These are phyloP conservation scores for Curvularia sp. DNA, from an alignment of 2,329 filamentous ascomycete genomes.

Conservation along the genomic window DNA sequence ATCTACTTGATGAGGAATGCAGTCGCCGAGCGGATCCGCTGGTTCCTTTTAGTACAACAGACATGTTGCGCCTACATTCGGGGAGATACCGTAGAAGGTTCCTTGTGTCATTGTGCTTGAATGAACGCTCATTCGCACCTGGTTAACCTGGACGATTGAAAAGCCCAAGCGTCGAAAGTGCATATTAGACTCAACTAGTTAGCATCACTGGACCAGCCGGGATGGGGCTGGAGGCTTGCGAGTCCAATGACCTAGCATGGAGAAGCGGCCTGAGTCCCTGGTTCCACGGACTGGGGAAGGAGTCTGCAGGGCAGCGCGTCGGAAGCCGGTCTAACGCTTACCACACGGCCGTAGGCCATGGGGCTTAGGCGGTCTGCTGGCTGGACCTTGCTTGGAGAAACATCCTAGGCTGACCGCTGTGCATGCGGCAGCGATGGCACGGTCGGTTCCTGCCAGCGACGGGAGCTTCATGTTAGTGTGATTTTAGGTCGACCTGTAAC, in stretches of 20 bases:
- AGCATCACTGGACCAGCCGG: conserved; percentile 34
- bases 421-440: conserved; percentile 38
- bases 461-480: conserved; percentile 31
- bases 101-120: conserved; percentile 48
- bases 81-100: conserved; percentile 36
- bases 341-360: conserved; percentile 36
- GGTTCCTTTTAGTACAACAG: conserved; percentile 39
- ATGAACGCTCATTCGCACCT: conserved; percentile 41
- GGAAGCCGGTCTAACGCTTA: conserved; percentile 38
- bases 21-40: conserved; percentile 38
- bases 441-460: conserved; percentile 32
- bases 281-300: conserved; percentile 34
- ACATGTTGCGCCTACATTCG: conserved; percentile 42
- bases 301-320: conserved; percentile 38
- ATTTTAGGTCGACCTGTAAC: conserved; percentile 24
- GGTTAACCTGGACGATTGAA: conserved; percentile 45
- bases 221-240: conserved; percentile 25
- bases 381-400: conserved; percentile 34
- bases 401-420: conserved; percentile 31
- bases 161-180: conserved; percentile 46
- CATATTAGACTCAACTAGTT: conserved; percentile 45
- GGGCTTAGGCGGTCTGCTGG: conserved; percentile 37
- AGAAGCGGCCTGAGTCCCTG: conserved; percentile 33
- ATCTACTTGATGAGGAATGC: conserved; percentile 33
- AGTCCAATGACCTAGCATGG: conserved; percentile 37